These are phyloP conservation scores for Rosa lucieae DNA, from an alignment of 306 rosid genomes.

Conservation along the genomic window DNA sequence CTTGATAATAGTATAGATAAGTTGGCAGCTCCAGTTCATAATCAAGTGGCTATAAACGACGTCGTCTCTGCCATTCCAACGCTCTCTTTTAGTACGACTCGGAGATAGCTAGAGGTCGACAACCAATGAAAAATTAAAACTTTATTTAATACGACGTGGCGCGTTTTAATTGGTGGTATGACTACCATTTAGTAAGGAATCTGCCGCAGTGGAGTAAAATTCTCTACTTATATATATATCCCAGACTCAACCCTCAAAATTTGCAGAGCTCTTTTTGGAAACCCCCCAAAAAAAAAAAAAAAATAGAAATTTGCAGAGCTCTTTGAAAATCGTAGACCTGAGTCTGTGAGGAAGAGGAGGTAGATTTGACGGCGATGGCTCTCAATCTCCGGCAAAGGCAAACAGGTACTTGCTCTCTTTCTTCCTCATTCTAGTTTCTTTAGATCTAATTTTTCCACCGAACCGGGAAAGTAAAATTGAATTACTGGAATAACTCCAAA, in stretches of 20 bases:
- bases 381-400: constrained; percentile 70
- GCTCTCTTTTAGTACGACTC: background rate
- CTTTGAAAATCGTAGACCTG: background rate
- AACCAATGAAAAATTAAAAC: background rate
- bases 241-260: background rate
- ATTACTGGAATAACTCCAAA: background rate
- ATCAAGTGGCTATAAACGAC: constrained; percentile 12
- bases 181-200: background rate
- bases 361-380: constrained; percentile 39
- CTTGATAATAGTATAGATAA: too few species aligned
- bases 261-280: background rate
- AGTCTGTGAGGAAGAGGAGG: background rate
- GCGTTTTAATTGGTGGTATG: accelerated
- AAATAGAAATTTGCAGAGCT: background rate
- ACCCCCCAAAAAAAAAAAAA: background rate
- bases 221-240: too few species aligned
- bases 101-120: background rate
- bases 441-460: constrained; percentile 19
- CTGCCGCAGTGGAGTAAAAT: background rate
- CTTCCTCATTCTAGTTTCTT: constrained; percentile 1
- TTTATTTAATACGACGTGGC: constrained; percentile 1
- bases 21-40: constrained; percentile 5
- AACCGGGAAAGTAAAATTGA: background rate
- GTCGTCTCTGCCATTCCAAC: constrained; percentile 34
- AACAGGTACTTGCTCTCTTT: constrained; percentile 39